Base-by-base conservation (phyloP, 768 basidiomycete species). In the Hygrophorus russula region DNA sequence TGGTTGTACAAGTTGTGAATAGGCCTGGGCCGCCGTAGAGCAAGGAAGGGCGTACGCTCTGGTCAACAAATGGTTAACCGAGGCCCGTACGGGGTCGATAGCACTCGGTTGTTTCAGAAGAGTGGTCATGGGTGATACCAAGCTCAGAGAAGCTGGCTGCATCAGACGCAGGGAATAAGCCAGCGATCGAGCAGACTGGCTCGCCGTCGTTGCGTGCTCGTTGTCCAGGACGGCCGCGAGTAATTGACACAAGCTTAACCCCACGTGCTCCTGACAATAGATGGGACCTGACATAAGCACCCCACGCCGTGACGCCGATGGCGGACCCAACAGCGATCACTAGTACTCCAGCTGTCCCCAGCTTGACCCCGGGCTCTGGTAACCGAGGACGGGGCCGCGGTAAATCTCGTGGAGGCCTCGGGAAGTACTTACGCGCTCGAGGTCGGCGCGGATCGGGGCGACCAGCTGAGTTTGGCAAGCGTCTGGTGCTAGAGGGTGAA, bases 21-120 rank as follows among this genome's bases (percentile, higher is more conserved):
- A 88, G 0, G 82, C 80, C 54, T 80, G 75, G 34, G 81, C 80
- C 5, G 80, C 83, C 12, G 80, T 78, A 42, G 82, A 84, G 62
- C 85, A 88, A 33, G 85, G 82, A 46, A 83, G 63, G 47, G 75
- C 67, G 60, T 75, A 76, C 7, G 81, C 82, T 58, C 69, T 70
- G 27, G 73, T 65, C 49, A 88, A 68, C 33, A 88, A 67, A 55
- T 83, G 79, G 51, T 65, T 68, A 44, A 87, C 79, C 35, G 82
- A 80, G 39, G 79, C 69, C 49, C 73, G 68, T 42, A 74, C 67
- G 46, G 74, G 68, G 56, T 78, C 74, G 7, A 3, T 7, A 7
- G 24, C 3, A 20, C 41, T 14, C 12, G 10, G 39, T n/a, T 29
- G 39, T 4, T 41, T 28, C 39, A n/a, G 33, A 9, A 29, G 39